Base-by-base conservation (phyloP, 202 grass and related monocot genomes). In the Zizania palustris region DNA sequence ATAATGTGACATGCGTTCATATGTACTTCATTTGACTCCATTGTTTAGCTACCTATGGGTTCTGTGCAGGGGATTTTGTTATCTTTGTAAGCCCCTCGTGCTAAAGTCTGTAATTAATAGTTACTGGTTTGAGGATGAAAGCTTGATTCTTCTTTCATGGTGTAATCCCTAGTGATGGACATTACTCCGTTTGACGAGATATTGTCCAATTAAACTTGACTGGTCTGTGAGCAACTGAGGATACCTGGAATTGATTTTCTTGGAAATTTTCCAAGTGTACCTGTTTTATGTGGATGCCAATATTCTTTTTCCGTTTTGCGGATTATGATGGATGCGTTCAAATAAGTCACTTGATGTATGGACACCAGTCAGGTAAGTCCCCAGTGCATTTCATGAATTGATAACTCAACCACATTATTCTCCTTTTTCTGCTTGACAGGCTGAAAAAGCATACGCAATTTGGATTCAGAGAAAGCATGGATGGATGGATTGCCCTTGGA, bases 81-180 rank as follows among this genome's bases (percentile, higher is more conserved):
- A 64, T 49, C 59, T 80, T 90, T 73, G 55, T 68, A 74, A 75
- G 65, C 68, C 74, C 54, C 71, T 63, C 62, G 76, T 69, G 75
- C 49, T 28, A 14, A 77, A 76, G 75, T 86, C 71, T 90, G 88
- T 86, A 90, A 90, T 82, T 86, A 90, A 72, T 90, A 86, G 79
- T 68, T 76, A 35, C 38, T 80, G 60, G 71, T 86, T 50, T 76
- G 75, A 76, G 68, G 67, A 79, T 9, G 71, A 65, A 71, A 77
- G 55, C 66, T 67, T 80, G 70, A 71, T 90, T 80, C 35, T 28
- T 28, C 28, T 85, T 84, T 67, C 37, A 56, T 73, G 71, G 21
- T 57, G 73, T 73, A 74, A 44, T 69, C 10, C 65, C 44, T 60
- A 72, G 83, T 64, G 72, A 74, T 75, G 69, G 75, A 45, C 55